Base-by-base conservation (phyloP, 169 alveolate species). In the Plasmodium malariae region DNA sequence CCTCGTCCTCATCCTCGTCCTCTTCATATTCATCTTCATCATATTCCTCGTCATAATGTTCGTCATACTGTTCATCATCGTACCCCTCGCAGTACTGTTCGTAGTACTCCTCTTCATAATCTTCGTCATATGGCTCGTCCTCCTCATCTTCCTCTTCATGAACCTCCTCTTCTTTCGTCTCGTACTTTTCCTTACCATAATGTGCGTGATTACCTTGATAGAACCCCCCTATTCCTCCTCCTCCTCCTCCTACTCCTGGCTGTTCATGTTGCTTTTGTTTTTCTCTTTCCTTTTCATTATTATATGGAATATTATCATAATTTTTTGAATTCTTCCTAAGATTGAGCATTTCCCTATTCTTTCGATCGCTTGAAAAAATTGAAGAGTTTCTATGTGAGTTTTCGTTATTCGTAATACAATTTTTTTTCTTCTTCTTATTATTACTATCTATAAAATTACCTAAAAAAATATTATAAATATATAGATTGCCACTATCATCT, bases 391-490 rank as follows among this genome's bases (percentile, higher is more conserved):
- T 49, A n/a, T 17, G 19, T 49, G 59, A 49, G 69, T 5, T 59
- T 37, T 4, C 9, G 5, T 45, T 45, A 7, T 28, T 26, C 6
- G 5, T 40, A 19, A 36, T n/a, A 24, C 45, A 24, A n/a, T 32
- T 36, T 11, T 49, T 28, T 24, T 57, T 73, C 1, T 45, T 24
- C 1, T 45, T 36, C 12, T 11, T 51, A 24, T 63, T 51, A 5
- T 34, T 34, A 14, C 36, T 62, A n/a, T n/a, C n/a, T 34, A 78
- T 21, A 37, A 78, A 78, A n/a, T 26, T 37, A 2, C 89, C 89
- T 32, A 78, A 78, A 17, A 78, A 78, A 14, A 78, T 78, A 43
- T 55, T 78, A 78, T 78, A 78, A 2, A 78, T 78, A 24, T 78
- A 78, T 60, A 78, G n/a, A 54, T 62, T 6, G 0, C 89, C 89